These are phyloP conservation scores for Angophora floribunda DNA, from an alignment of 345 rosid species.

Conservation along the genomic window DNA sequence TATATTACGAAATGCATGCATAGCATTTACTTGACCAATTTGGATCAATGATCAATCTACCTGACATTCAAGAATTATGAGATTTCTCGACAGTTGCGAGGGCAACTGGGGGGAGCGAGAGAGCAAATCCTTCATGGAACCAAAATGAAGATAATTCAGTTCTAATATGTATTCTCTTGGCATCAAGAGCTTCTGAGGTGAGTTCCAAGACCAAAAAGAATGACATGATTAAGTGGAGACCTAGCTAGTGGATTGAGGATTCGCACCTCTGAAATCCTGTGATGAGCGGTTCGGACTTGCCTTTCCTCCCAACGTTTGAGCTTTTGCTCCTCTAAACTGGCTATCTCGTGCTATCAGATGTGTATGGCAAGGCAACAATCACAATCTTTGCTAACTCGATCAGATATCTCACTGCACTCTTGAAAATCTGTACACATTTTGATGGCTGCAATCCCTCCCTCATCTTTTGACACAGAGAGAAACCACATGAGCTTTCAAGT, in stretches of 20 bases:
- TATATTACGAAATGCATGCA: background rate
- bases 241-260: background rate
- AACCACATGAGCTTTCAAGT: background rate
- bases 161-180: background rate
- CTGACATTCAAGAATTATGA: background rate
- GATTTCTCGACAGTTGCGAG: background rate
- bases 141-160: background rate
- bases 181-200: background rate
- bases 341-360: background rate
- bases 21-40: background rate
- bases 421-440: background rate
- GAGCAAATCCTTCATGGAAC: background rate
- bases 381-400: background rate
- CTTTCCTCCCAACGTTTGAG: background rate
- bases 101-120: background rate
- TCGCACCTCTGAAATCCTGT: background rate
- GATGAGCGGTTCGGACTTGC: background rate
- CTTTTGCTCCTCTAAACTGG: background rate
- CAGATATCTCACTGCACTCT: background rate
- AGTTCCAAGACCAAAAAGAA: background rate
- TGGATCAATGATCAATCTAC: background rate
- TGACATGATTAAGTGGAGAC: background rate
- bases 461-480: background rate
- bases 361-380: background rate
- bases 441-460: background rate